Conservation (phyloP, 163 green algal genomes). For the Coccomyxa subellipsoidea region DNA sequence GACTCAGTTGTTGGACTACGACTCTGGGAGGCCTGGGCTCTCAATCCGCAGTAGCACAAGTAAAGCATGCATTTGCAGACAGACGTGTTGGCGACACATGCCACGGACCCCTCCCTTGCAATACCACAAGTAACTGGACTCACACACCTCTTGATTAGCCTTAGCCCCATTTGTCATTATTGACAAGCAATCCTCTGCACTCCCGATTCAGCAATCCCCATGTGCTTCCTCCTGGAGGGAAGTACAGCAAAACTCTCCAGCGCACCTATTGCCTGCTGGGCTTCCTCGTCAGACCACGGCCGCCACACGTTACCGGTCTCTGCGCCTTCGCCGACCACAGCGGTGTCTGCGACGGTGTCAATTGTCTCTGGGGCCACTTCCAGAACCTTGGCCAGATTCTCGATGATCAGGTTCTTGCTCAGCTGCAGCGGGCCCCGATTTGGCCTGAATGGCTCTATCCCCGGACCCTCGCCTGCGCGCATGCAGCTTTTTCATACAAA, state of each 20-base stretch:
- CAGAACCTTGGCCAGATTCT: conserved; percentile 23
- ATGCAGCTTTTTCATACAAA: no score
- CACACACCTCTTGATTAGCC: no score
- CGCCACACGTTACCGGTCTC: neutral
- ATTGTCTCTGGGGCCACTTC: neutral
- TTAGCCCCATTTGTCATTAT: neutral
- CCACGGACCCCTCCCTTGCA: no score
- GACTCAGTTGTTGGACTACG: no score
- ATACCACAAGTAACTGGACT: no score
- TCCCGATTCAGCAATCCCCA: no score
- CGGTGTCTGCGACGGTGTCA: neutral
- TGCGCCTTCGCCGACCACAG: neutral
- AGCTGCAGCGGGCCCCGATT: conserved; percentile 42
- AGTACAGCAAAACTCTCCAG: no score
- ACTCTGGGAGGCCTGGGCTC: no score
- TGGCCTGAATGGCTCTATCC: conserved; percentile 68
- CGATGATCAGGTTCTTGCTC: conserved; percentile 55
- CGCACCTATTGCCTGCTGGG: neutral
- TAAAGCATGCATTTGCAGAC: no score
- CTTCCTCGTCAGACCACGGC: neutral
- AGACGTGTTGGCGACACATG: no score
- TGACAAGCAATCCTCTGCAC: neutral
- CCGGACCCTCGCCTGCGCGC: conserved; percentile 40
- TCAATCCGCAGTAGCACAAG: no score
- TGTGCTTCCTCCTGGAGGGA: neutral